phyloP scores from a whole-genome alignment of 2,329 filamentous ascomycete genomes.

The Rhinocladiella similis region DNA sequence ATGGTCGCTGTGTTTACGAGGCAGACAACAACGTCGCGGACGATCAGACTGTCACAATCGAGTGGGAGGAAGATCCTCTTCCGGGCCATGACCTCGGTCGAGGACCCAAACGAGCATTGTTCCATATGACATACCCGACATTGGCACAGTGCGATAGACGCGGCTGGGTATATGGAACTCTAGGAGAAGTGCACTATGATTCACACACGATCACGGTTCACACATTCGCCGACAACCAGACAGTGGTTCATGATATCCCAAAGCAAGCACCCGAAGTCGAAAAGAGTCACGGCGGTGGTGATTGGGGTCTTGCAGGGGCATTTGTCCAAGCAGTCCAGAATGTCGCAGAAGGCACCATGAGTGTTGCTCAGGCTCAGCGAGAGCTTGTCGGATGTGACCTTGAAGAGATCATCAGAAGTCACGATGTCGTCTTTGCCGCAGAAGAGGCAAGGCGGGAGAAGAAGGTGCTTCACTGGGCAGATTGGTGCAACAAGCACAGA shows the following conservation, averaged over 20 bases:
- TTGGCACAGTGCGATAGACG: slow-evolving; percentile 83
- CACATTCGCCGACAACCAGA: slow-evolving; percentile 63
- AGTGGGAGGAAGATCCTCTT: slow-evolving; percentile 72
- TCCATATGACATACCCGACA: slow-evolving; percentile 94
- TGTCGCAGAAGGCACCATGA: slow-evolving; percentile 70
- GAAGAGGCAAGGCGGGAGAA: slow-evolving; percentile 75
- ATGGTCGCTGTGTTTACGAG: slow-evolving; percentile 93
- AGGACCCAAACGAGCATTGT: slow-evolving; percentile 78
- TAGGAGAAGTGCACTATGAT: slow-evolving; percentile 85
- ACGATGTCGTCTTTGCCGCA: slow-evolving; percentile 90
- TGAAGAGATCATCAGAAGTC: slow-evolving; percentile 84
- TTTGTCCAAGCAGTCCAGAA: slow-evolving; percentile 80
- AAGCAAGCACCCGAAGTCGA: slow-evolving; percentile 58
- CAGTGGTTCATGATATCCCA: slow-evolving; percentile 59
- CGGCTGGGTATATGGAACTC: slow-evolving; percentile 80
- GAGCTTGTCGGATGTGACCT: slow-evolving; percentile 77
- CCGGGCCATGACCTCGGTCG: slow-evolving; percentile 40
- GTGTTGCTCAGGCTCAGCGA: slow-evolving; percentile 69
- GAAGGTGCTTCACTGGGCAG: slow-evolving; percentile 70
- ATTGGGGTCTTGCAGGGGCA: slow-evolving; percentile 75
- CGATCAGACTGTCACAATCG: slow-evolving; percentile 84
- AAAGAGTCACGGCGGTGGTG: slow-evolving; percentile 70
- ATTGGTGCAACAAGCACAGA: slow-evolving; percentile 61
- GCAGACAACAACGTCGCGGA: slow-evolving; percentile 91
- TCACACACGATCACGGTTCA: slow-evolving; percentile 73